Evolutionary conservation across 805 yeast genomes (phyloP), one percentile per base, ranked within the genome.

Genomic region (Metschnikowia arizonensis): DNA sequence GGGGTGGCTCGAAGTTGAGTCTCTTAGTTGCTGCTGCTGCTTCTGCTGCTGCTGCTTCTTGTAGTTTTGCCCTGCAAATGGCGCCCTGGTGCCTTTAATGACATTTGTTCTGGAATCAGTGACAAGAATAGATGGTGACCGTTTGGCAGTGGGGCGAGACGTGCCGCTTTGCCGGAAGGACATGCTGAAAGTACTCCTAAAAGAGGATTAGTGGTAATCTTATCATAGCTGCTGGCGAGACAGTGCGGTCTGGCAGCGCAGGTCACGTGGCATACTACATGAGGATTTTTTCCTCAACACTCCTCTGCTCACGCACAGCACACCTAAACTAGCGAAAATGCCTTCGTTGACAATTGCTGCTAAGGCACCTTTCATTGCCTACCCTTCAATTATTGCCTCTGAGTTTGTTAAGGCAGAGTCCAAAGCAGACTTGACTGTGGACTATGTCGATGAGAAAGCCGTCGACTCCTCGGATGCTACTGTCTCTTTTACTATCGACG

Each of bases 71-170:
- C 91, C 90, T 1, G 93, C 93, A 73, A 82, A 87, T 1, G 93
- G 95, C 0, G 91, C 93, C 40, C 83, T 61, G n/a, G 74, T 68
- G 21, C 77, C 74, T 50, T 73, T 72, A 18, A 69, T 64, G 44
- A 65, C 71, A 47, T 69, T 69, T 44, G 80, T 75, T 49, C 98
- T 73, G 2, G 87, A 80, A 66, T 90, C 98, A 0, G 98, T 91
- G 31, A 90, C 98, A 46, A 90, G 73, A 58, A 90, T 90, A 1
- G 96, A 87, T 9, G 98, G 97, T 25, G 97, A 87, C 56, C 97
- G 68, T 56, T 86, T 87, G 11, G 96, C 88, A 5, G 86, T 82
- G 3, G 85, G 83, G 46, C 74, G 60, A 46, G 48, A 30, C 7
- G 48, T 24, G 40, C 53, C 50, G 36, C 37, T 47, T 25, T 28